These are phyloP conservation scores for Schwanniomyces occidentalis DNA, from an alignment of 805 yeast species.

Conservation along the genomic window DNA sequence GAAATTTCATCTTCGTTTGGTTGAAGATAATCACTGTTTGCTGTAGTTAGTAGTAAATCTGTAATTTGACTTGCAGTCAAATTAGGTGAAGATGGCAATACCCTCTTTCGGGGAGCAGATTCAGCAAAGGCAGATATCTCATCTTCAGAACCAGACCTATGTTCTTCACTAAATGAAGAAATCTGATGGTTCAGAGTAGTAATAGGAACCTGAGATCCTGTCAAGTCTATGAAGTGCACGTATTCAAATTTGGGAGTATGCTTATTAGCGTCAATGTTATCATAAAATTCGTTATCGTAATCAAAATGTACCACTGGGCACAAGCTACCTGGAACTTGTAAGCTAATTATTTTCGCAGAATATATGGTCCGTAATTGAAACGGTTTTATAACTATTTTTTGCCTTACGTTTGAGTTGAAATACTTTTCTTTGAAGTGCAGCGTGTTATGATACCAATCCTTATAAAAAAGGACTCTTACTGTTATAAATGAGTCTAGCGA, in stretches of 20 bases:
- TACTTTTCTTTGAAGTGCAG: constrained; percentile 13
- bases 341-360: constrained; percentile 14
- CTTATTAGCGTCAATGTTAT: constrained; percentile 5
- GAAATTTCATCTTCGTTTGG: not conserved
- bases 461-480: constrained; percentile 29
- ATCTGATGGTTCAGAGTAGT: not conserved
- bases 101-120: not conserved
- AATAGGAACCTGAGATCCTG: constrained; percentile 1
- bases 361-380: constrained; percentile 14
- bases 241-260: not conserved
- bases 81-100: constrained; percentile 18
- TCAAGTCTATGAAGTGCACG: constrained; percentile 13
- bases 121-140: too few species aligned
- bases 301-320: constrained; percentile 26
- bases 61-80: constrained; percentile 10
- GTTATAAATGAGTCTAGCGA: constrained; percentile 20
- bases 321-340: constrained; percentile 9
- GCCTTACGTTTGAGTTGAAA: constrained; percentile 5
- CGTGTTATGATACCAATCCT: constrained; percentile 34
- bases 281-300: constrained; percentile 14
- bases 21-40: not conserved
- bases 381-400: constrained; percentile 1
- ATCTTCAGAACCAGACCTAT: too few species aligned
- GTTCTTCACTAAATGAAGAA: too few species aligned
- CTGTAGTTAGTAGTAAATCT: constrained; percentile 6